These are phyloP conservation scores for Cardiospermum halicacabum DNA, from an alignment of 345 rosid species.

Conservation along the genomic window DNA sequence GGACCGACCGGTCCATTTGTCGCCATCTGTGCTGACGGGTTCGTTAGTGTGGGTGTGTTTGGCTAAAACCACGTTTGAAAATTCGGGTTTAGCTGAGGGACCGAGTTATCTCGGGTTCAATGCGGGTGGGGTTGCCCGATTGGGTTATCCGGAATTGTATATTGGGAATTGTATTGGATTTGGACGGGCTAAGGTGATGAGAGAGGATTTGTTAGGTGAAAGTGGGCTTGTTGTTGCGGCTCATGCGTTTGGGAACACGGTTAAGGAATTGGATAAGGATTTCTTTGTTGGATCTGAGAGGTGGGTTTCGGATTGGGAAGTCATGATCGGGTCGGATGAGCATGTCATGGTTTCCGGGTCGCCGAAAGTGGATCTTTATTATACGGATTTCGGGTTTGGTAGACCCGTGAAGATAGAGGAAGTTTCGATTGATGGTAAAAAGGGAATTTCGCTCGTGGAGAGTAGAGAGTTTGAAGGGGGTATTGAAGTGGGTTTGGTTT, in stretches of 20 bases:
- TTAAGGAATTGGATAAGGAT: conserved; percentile 26
- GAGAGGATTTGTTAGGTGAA: conserved; percentile 22
- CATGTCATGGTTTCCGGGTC: conserved; percentile 28
- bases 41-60: conserved; percentile 34
- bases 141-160: conserved; percentile 23
- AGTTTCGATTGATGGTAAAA: conserved; percentile 22
- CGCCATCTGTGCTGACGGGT: conserved; percentile 32
- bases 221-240: conserved; percentile 34
- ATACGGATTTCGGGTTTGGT: conserved; percentile 47
- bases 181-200: conserved; percentile 17
- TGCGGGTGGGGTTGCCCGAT: conserved; percentile 32
- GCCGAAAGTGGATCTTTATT: conserved; percentile 35
- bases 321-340: conserved; percentile 16
- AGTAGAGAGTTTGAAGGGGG: conserved; percentile 31
- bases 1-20: conserved; percentile 20
- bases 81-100: not conserved
- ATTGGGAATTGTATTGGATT: conserved; percentile 41
- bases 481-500: conserved; percentile 34
- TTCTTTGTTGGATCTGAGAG: conserved; percentile 25
- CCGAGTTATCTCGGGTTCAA: conserved; percentile 28
- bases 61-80: conserved; percentile 15
- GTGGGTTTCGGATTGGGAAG: conserved; percentile 32
- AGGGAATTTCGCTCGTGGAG: conserved; percentile 22
- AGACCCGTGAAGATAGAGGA: conserved; percentile 39
- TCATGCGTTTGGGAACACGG: conserved; percentile 25